Evolutionary conservation across 2,329 filamentous ascomycete species (phyloP), one percentile per base, ranked within the genome.

Genomic region (Epichloe gansuensis): DNA sequence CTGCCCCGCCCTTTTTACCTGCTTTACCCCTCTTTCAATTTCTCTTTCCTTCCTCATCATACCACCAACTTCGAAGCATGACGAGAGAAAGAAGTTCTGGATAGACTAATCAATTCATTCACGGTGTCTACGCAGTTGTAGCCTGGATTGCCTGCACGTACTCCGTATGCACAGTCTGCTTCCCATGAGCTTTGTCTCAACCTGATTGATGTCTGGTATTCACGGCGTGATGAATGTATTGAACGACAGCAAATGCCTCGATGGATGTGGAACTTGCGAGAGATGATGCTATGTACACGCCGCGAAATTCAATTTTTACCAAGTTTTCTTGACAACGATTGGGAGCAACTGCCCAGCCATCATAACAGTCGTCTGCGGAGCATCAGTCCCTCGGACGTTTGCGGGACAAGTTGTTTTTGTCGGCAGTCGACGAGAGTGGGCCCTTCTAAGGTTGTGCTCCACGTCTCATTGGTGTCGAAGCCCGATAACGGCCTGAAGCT

Each of bases 1-100:
- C 35, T 36, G 52, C 54, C 54, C 52, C 54, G 48, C 55, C 50
- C n/a, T 31, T 31, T 23, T 13, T 40, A 35, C 34, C 36, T 38
- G 47, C 48, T 48, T 40, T 21, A 27, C 51, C 54, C 49, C 49
- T 50, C 50, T 51, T 45, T 41, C 21, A 34, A 27, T 27, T 45
- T 50, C 51, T 55, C 44, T 48, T 36, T 39, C 21, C 17, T 38
- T 47, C 45, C 25, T 47, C 15, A n/a, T 35, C 34, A 17, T n/a
- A 27, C 38, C 38, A 39, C 13, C 5, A 39, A n/a, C 13, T n/a
- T 39, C 38, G 38, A 39, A 39, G n/a, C n/a, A 39, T 8, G 12
- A 39, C 12, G 35, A 36, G 35, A 36, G 35, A 36, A 36, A 36
- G 13, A 36, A 36, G 7, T 39, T 39, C 13, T n/a, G 38, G 15